Evolutionary conservation across 805 yeast genomes (phyloP).

Genomic region (Saturnispora mendoncae): DNA sequence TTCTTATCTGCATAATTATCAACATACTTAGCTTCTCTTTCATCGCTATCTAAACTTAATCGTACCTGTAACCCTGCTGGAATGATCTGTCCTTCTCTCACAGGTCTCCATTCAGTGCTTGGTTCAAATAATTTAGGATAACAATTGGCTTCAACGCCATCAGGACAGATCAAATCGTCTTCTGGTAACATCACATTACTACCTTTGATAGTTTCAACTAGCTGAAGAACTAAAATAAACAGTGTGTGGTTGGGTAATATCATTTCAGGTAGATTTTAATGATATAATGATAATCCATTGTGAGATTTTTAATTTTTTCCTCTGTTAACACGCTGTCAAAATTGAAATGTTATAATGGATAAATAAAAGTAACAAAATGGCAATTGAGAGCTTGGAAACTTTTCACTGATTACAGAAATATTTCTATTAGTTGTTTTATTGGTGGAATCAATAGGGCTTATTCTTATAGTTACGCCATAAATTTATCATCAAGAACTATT

Average conservation of each 20-base stretch:
- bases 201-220: not conserved
- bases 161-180: conserved; percentile 33
- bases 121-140: conserved; percentile 61
- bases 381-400: no score
- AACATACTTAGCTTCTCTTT: conserved; percentile 57
- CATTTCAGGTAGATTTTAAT: no score
- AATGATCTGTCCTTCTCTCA: conserved; percentile 62
- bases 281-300: no score
- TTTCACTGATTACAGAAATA: no score
- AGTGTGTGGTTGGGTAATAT: not conserved
- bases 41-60: conserved; percentile 63
- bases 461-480: no score
- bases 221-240: not conserved
- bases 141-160: conserved; percentile 40
- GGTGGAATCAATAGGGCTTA: no score
- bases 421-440: no score
- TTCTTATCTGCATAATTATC: not conserved
- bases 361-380: no score
- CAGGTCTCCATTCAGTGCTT: conserved; percentile 55
- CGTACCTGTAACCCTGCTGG: conserved; percentile 77
- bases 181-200: not conserved
- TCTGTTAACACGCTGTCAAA: no score
- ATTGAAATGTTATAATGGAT: no score
- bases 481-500: no score
- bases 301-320: no score